Percentiles rank a stretch among this genome's conserved stretches.
phyloP scores from a whole-genome alignment of 2,329 filamentous ascomycete genomes.

The Aspergillus persii region DNA sequence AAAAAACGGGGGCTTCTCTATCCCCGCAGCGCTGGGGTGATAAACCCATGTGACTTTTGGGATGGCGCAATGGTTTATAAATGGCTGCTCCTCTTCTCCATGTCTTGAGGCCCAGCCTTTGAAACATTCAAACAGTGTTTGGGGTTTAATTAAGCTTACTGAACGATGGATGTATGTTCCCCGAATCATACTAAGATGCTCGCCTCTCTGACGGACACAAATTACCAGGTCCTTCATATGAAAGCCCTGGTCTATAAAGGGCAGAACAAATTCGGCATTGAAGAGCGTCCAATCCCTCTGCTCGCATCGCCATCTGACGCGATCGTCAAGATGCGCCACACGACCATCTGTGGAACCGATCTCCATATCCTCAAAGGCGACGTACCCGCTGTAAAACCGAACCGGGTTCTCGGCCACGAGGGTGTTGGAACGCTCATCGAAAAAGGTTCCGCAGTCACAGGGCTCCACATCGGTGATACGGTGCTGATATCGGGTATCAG shows the following conservation, averaged over 20 bases:
- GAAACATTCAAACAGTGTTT: background rate
- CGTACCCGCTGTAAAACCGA: conserved; percentile 48
- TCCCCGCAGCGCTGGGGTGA: background rate
- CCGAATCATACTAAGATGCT: background rate
- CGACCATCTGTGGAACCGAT: conserved; percentile 56
- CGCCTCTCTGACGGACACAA: background rate
- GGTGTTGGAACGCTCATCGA: conserved; percentile 51
- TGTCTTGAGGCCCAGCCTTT: background rate
- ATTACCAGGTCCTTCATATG: conserved; percentile 32
- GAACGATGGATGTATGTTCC: background rate
- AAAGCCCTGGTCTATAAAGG: conserved; percentile 48
- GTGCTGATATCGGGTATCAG: conserved; percentile 55
- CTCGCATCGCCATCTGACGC: conserved; percentile 47
- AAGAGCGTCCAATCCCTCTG: conserved; percentile 44
- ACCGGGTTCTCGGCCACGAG: conserved; percentile 54
- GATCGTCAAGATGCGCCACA: conserved; percentile 49
- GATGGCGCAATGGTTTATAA: background rate
- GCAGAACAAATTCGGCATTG: conserved; percentile 33
- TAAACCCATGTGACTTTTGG: background rate
- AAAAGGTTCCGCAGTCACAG: conserved; percentile 44
- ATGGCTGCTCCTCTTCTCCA: background rate
- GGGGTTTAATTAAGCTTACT: background rate
- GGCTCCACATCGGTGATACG: conserved; percentile 50
- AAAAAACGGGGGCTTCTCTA: background rate
- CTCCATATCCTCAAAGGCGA: conserved; percentile 57